A percentile compares a stretch with the other conserved stretches of the same genome.
Evolutionary conservation across 306 rosid genomes (phyloP).

Genomic region (Citrullus colocynthis): DNA sequence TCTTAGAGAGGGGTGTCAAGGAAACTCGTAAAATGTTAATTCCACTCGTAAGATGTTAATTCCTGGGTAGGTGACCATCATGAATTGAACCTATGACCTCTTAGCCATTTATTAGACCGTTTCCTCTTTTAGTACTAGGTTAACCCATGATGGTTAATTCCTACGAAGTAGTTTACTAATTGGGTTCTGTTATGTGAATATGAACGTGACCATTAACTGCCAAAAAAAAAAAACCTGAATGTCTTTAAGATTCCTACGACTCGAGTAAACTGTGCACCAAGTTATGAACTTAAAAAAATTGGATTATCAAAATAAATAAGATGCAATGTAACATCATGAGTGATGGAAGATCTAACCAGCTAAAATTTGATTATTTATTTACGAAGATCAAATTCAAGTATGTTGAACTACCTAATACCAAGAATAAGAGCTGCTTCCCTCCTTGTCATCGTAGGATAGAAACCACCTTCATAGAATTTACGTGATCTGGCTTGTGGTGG

Average conservation of each 20-base stretch:
- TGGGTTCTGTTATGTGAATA: background rate
- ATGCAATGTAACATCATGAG: background rate
- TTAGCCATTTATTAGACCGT: no score
- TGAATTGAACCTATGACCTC: no score
- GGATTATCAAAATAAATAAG: background rate
- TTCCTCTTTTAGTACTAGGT: no score
- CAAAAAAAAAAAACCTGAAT: background rate
- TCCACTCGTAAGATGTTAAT: background rate
- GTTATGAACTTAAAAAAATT: background rate
- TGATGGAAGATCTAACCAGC: background rate
- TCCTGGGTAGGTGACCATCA: background rate
- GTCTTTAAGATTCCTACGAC: background rate
- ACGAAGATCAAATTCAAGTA: background rate
- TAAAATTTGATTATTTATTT: background rate
- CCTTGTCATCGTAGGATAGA: slow-evolving; percentile 51
- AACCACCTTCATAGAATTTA: slow-evolving; percentile 64
- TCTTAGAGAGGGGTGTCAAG: background rate
- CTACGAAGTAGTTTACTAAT: background rate
- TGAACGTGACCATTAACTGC: background rate
- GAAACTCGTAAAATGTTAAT: background rate
- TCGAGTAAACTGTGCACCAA: background rate
- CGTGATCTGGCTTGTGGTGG: slow-evolving; percentile 38
- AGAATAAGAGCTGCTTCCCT: slow-evolving; percentile 68
- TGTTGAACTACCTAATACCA: slow-evolving; percentile 41
- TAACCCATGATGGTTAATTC: no score